Percentiles rank a stretch among this genome's conserved stretches.
These are phyloP conservation scores for Austropuccinia psidii DNA, from an alignment of 1,284 basidiomycete genomes.

Conservation along the genomic window DNA sequence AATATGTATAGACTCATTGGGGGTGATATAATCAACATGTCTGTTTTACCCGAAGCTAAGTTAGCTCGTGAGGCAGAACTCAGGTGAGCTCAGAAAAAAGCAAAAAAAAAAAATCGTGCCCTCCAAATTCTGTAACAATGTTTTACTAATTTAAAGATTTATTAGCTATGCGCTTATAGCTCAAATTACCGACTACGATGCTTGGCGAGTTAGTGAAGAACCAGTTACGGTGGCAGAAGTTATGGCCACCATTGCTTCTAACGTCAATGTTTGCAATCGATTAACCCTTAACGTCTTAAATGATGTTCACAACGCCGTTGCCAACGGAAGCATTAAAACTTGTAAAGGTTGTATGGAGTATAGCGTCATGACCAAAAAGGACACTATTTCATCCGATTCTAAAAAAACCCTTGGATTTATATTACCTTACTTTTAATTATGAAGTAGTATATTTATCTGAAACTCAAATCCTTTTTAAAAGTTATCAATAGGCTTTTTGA, in stretches of 20 bases:
- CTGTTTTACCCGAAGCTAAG: constrained; percentile 89
- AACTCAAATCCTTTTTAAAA: too few relatives aligned
- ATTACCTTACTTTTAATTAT: constrained; percentile 55
- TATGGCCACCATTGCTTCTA: constrained; percentile 73
- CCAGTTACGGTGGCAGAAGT: constrained; percentile 83
- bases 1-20: constrained; percentile 89
- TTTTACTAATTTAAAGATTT: background rate
- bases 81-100: constrained; percentile 74
- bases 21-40: constrained; percentile 94
- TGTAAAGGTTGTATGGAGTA: constrained; percentile 72
- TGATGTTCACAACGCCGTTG: constrained; percentile 61
- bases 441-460: too few relatives aligned
- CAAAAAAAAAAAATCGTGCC: too few relatives aligned
- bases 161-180: constrained; percentile 28
- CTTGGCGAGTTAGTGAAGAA: constrained; percentile 61
- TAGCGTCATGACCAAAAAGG: constrained; percentile 69
- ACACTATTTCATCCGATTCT: constrained; percentile 60
- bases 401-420: constrained; percentile 68
- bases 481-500: too few relatives aligned
- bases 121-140: too few relatives aligned
- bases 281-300: constrained; percentile 66
- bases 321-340: constrained; percentile 55
- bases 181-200: constrained; percentile 49
- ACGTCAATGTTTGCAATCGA: constrained; percentile 69
- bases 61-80: constrained; percentile 90